Percentiles rank a stretch among this genome's conserved stretches.
These are phyloP conservation scores for Talaromyces adpressus DNA, from an alignment of 495 filamentous ascomycete species.

Conservation along the genomic window DNA sequence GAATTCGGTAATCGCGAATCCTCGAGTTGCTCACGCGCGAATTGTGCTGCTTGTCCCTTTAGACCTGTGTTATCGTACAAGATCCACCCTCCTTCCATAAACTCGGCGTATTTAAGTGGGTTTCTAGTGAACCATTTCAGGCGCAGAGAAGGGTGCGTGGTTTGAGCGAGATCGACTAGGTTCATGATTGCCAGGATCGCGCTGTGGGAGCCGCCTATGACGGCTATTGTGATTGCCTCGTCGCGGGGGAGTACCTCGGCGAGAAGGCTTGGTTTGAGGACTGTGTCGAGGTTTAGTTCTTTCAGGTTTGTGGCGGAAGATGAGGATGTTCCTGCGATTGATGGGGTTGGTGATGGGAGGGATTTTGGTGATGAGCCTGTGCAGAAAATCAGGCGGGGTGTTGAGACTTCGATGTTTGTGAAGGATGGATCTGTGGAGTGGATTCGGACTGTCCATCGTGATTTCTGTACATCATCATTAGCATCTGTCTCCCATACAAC, in stretches of 20 bases:
- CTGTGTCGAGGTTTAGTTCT: constrained; percentile 46
- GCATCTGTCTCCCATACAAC: constrained; percentile 7
- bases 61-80: constrained; percentile 57
- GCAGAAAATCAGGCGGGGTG: constrained; percentile 46
- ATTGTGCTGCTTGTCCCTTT: constrained; percentile 53
- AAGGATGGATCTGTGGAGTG: constrained; percentile 16
- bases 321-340: constrained; percentile 8
- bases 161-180: constrained; percentile 42
- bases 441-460: constrained; percentile 39
- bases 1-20: constrained; percentile 39
- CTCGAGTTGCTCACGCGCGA: constrained; percentile 49
- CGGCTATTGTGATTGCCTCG: constrained; percentile 35
- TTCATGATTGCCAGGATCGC: constrained; percentile 56
- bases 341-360: constrained; percentile 29
- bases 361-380: constrained; percentile 48
- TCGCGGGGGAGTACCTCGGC: constrained; percentile 28
- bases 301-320: constrained; percentile 11
- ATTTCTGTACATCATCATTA: constrained; percentile 15
- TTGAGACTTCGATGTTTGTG: constrained; percentile 27
- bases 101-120: constrained; percentile 52
- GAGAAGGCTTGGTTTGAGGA: constrained; percentile 49
- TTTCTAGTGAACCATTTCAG: constrained; percentile 57
- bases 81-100: constrained; percentile 51
- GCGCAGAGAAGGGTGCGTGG: constrained; percentile 43
- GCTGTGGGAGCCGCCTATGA: constrained; percentile 56